Conservation (phyloP, 1,139 yeast species). For the Suhomyces guaymorum region DNA sequence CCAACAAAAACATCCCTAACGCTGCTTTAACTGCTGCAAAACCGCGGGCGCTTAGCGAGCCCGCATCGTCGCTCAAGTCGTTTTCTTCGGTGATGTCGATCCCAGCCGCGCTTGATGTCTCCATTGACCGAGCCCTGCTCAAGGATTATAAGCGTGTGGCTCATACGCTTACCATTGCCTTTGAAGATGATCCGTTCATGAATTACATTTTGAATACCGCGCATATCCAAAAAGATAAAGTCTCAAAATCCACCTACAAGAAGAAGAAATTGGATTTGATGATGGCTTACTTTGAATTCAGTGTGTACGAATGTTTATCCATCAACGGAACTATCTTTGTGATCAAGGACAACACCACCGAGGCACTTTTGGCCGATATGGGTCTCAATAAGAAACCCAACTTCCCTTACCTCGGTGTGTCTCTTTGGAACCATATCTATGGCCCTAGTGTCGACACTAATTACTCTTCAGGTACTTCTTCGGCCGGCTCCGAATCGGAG, state of each 20-base stretch:
- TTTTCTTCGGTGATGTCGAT: constrained; percentile 16
- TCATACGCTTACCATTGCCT: constrained; percentile 38
- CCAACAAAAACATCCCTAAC: too few species aligned
- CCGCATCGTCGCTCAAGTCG: constrained; percentile 8
- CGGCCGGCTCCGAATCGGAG: constrained; percentile 14
- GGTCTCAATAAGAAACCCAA: constrained; percentile 19
- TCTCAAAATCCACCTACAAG: constrained; percentile 19
- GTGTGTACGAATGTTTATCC: constrained; percentile 38
- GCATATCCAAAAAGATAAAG: constrained; percentile 22
- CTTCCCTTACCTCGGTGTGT: constrained; percentile 37
- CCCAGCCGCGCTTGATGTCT: constrained; percentile 27
- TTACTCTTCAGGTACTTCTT: constrained; percentile 15
- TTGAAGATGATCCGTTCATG: constrained; percentile 44
- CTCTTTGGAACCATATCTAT: constrained; percentile 40
- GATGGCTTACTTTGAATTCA: constrained; percentile 39
- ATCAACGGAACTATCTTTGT: constrained; percentile 36
- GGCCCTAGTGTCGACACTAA: constrained; percentile 26
- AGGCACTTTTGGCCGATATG: constrained; percentile 30
- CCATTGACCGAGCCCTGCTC: constrained; percentile 32
- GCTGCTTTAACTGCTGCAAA: constrained; percentile 5
- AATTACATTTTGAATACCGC: constrained; percentile 40
- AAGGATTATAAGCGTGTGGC: constrained; percentile 43
- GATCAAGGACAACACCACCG: constrained; percentile 33
- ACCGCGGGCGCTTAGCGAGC: constrained; percentile 9
- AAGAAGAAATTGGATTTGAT: constrained; percentile 37